Evolutionary conservation across 1,284 basidiomycete genomes (phyloP).

Genomic region (Boletus mariae): DNA sequence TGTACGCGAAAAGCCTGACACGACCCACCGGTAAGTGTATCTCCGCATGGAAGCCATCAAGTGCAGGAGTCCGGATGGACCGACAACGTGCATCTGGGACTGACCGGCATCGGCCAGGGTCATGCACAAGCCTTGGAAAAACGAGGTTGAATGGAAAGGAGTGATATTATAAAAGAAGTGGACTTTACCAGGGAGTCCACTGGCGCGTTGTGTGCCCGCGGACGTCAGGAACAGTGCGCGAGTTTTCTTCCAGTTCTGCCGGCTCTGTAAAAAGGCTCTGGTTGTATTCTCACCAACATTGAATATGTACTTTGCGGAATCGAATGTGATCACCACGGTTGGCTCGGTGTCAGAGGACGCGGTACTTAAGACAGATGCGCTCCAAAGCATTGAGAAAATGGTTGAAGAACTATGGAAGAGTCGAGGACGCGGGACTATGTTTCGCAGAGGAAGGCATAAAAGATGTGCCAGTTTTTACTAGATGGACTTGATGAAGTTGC

Average conservation of each 20-base stretch:
- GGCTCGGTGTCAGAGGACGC: slow-evolving; percentile 77
- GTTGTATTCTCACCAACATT: slow-evolving; percentile 83
- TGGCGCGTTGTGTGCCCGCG: slow-evolving; percentile 54
- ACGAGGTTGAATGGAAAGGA: background rate
- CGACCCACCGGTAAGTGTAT: slow-evolving; percentile 59
- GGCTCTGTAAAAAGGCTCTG: slow-evolving; percentile 68
- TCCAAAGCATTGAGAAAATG: slow-evolving; percentile 51
- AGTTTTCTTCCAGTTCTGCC: slow-evolving; percentile 59
- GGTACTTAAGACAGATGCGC: slow-evolving; percentile 51
- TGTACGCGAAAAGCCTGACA: background rate
- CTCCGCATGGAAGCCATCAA: slow-evolving; percentile 68
- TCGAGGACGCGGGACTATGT: slow-evolving; percentile 19
- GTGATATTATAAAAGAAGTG: background rate
- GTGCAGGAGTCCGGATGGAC: slow-evolving; percentile 71
- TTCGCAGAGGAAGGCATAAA: slow-evolving; percentile 32
- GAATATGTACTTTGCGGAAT: slow-evolving; percentile 80
- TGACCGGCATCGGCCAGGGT: slow-evolving; percentile 72
- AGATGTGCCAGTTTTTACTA: too few relatives aligned
- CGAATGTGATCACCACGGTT: slow-evolving; percentile 69
- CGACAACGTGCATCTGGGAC: slow-evolving; percentile 57
- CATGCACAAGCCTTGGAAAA: slow-evolving; percentile 69
- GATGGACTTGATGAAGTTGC: too few relatives aligned
- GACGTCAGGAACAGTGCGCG: slow-evolving; percentile 74
- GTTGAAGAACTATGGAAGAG: slow-evolving; percentile 20
- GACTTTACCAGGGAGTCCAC: slow-evolving; percentile 67